Evolutionary conservation across 257 asterid species (phyloP).

Genomic region (Solanum acaule): DNA sequence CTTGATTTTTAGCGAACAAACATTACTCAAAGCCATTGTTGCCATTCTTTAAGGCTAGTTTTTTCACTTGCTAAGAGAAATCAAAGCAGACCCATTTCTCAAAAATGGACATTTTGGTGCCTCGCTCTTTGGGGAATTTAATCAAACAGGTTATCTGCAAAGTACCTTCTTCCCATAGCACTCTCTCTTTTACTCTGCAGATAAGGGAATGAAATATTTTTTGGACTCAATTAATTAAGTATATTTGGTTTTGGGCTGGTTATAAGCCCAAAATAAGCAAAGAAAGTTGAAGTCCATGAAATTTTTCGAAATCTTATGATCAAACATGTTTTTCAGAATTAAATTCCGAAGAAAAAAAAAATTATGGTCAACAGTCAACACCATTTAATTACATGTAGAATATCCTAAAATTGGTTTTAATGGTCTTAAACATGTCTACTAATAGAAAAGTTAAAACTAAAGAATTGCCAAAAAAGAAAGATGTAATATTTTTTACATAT

Average conservation of each 20-base stretch:
- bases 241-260: background rate
- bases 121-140: constrained; percentile 16
- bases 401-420: too few relatives aligned
- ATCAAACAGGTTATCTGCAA: constrained; percentile 31
- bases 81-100: background rate
- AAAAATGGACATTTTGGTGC: background rate
- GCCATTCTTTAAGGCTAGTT: background rate
- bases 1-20: constrained; percentile 23
- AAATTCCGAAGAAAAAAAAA: accelerated
- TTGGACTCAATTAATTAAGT: background rate
- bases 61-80: background rate
- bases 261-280: background rate
- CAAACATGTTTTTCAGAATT: too few relatives aligned
- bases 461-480: too few relatives aligned
- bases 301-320: background rate
- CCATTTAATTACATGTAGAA: too few relatives aligned
- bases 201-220: too few relatives aligned
- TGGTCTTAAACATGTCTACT: too few relatives aligned
- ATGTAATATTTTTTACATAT: too few relatives aligned
- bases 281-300: background rate
- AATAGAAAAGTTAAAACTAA: too few relatives aligned
- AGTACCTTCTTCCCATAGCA: background rate
- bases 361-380: too few relatives aligned
- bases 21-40: constrained; percentile 29
- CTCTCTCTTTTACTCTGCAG: too few relatives aligned